A percentile compares a stretch with the other conserved stretches of the same genome.
These are phyloP conservation scores for Rhododendron kiyosumense DNA, from an alignment of 148 eudicot genomes.

Conservation along the genomic window DNA sequence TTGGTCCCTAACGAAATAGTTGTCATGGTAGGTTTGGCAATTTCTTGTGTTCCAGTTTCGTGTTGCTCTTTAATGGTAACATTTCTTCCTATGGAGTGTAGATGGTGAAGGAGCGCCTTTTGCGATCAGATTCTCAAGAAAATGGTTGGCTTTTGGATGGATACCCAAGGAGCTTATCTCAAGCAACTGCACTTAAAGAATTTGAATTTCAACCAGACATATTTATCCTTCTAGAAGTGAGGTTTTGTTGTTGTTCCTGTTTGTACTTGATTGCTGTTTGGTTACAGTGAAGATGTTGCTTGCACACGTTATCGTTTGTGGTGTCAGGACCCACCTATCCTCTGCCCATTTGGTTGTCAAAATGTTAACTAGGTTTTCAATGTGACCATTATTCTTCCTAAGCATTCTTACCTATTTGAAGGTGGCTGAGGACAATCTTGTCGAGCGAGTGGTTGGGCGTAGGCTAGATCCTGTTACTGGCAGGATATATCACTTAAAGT, in stretches of 20 bases:
- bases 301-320: background rate
- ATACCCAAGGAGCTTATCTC: conserved; percentile 92
- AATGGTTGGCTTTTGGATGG: conserved; percentile 99
- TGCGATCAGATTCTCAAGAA: conserved; percentile 70
- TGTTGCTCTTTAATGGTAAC: background rate
- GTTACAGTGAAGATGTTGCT: background rate
- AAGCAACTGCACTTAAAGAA: conserved; percentile 80
- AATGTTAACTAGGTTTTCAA: background rate
- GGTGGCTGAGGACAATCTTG: conserved; percentile 89
- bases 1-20: conserved; percentile 95
- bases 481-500: conserved; percentile 83
- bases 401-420: conserved; percentile 14
- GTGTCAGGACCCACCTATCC: background rate
- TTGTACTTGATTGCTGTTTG: conserved; percentile 4
- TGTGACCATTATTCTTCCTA: background rate
- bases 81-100: conserved; percentile 25
- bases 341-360: background rate
- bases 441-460: conserved; percentile 98
- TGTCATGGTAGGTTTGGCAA: conserved; percentile 52
- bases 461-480: conserved; percentile 95
- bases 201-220: conserved; percentile 79
- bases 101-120: conserved; percentile 95
- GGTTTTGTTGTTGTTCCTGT: conserved; percentile 29
- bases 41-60: background rate
- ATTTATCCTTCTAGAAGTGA: conserved; percentile 91